Evolutionary conservation across 2,329 filamentous ascomycete species (phyloP).

Genomic region (Trichoderma sp.): DNA sequence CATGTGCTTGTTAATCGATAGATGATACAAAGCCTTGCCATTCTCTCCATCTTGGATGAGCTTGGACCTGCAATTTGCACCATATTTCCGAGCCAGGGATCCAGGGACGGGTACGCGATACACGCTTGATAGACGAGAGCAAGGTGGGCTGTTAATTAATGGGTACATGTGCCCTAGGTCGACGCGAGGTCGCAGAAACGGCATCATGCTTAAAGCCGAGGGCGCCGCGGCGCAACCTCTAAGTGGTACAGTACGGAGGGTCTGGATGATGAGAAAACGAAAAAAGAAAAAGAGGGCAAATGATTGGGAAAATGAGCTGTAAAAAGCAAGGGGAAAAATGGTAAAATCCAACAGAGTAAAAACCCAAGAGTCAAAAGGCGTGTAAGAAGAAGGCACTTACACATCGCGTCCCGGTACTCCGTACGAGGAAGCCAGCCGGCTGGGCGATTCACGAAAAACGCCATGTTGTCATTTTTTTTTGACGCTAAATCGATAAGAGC

Average conservation of each 20-base stretch:
- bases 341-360: too few relatives aligned
- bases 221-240: neutral
- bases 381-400: neutral
- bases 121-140: slow-evolving; percentile 13
- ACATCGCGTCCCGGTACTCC: neutral
- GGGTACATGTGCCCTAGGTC: slow-evolving; percentile 10
- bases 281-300: neutral
- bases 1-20: neutral
- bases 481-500: slow-evolving; percentile 9
- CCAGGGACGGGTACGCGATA: slow-evolving; percentile 3
- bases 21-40: neutral
- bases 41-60: neutral
- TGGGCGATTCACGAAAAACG: neutral
- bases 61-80: slow-evolving; percentile 12
- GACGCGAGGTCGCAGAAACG: slow-evolving; percentile 16
- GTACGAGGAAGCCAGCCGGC: neutral
- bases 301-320: neutral
- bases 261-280: neutral
- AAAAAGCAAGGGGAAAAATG: neutral
- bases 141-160: slow-evolving; percentile 24
- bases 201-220: slow-evolving; percentile 21
- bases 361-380: neutral
- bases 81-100: slow-evolving; percentile 11
- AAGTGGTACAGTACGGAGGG: neutral
- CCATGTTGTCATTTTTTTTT: slow-evolving; percentile 1